phyloP scores from a whole-genome alignment of 139 green algal genomes.

The Coelastrella sp. region DNA sequence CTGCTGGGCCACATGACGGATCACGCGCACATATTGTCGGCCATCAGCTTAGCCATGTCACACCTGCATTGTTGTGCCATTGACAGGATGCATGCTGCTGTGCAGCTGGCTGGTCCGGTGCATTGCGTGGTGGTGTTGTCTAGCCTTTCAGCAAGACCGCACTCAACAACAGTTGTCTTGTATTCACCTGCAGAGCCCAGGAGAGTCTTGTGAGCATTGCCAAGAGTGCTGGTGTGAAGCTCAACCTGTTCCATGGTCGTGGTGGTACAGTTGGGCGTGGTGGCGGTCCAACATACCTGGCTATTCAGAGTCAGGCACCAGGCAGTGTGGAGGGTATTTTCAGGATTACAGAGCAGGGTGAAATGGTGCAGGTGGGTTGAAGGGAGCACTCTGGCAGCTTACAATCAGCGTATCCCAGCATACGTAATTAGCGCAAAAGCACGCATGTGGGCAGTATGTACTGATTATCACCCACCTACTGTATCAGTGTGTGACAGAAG shows the following conservation, averaged over 20 bases:
- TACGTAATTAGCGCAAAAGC: too few species aligned
- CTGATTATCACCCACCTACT: too few species aligned
- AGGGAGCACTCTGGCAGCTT: neutral
- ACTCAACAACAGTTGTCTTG: too few species aligned
- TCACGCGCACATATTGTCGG: too few species aligned
- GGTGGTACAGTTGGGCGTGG: conserved; percentile 96
- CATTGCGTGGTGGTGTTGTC: too few species aligned
- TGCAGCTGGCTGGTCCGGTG: too few species aligned
- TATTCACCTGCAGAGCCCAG: conserved; percentile 40
- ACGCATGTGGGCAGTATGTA: too few species aligned
- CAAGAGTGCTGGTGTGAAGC: conserved; percentile 73
- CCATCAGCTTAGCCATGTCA: too few species aligned
- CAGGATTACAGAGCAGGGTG: conserved; percentile 93
- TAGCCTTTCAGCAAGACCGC: too few species aligned
- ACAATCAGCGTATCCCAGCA: neutral
- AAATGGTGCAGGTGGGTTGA: conserved; percentile 69
- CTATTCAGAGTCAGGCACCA: conserved; percentile 95
- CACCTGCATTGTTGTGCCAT: too few species aligned
- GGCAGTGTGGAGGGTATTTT: conserved; percentile 89
- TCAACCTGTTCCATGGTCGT: conserved; percentile 97
- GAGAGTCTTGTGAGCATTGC: conserved; percentile 75
- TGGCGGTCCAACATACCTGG: conserved; percentile 94
- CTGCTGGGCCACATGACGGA: neutral
- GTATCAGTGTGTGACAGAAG: too few species aligned
- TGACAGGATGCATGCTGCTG: too few species aligned